A percentile compares a stretch with the other conserved stretches of the same genome.
Conservation (phyloP, 208 protist genomes). For the Trypanosoma theileri region DNA sequence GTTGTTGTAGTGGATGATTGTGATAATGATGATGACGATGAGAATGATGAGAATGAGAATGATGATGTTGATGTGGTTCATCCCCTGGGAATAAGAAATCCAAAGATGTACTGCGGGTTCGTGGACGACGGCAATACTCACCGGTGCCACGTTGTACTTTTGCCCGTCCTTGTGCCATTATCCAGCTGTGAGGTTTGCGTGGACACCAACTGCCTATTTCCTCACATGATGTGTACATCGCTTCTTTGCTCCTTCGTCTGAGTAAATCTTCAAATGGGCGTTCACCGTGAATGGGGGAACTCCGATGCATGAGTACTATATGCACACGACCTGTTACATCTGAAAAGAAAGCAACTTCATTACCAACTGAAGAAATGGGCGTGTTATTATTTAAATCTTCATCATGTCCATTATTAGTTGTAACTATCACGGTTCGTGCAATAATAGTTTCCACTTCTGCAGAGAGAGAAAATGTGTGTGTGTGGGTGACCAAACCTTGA, state of each 20-base stretch:
- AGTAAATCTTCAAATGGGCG: no score
- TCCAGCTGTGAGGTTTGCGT: not conserved
- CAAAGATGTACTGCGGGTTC: not conserved
- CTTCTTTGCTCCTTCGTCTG: no score
- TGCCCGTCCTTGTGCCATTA: not conserved
- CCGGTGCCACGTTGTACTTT: not conserved
- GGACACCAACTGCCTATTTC: slow-evolving; percentile 6
- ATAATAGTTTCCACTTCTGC: slow-evolving; percentile 27
- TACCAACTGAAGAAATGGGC: not conserved
- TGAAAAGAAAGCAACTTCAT: slow-evolving; percentile 4
- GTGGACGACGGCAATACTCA: not conserved
- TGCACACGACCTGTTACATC: slow-evolving; percentile 15
- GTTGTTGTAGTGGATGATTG: not conserved
- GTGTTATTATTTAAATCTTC: not conserved
- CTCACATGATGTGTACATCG: not conserved
- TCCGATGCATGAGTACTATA: not conserved
- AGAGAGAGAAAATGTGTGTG: slow-evolving; percentile 24
- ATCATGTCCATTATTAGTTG: not conserved
- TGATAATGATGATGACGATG: not conserved
- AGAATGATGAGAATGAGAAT: not conserved
- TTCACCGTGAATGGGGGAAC: not conserved
- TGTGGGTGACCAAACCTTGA: slow-evolving; percentile 16
- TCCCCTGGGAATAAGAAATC: no score
- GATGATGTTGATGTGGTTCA: not conserved
- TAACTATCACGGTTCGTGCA: not conserved